Evolutionary conservation across 2,329 filamentous ascomycete species (phyloP).

Genomic region (Alternaria arbusti): DNA sequence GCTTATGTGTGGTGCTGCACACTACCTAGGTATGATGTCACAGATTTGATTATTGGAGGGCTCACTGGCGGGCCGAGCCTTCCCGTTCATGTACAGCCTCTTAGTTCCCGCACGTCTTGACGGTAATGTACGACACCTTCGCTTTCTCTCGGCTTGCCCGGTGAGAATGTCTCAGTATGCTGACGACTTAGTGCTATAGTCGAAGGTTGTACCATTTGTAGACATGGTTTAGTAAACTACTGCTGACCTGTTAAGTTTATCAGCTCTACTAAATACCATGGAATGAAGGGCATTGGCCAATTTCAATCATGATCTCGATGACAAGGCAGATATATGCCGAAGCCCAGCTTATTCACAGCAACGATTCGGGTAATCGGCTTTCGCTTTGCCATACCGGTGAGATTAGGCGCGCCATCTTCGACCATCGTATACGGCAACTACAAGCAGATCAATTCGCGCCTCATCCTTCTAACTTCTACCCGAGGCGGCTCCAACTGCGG

Average conservation of each 20-base stretch:
- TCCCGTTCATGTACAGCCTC: background rate
- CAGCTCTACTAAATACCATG: background rate
- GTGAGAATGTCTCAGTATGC: background rate
- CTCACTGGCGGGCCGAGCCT: background rate
- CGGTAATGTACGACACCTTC: background rate
- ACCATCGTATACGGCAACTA: background rate
- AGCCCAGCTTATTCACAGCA: background rate
- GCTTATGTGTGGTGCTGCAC: background rate
- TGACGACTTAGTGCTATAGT: background rate
- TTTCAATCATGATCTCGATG: background rate
- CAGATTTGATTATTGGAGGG: background rate
- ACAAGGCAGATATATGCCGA: background rate
- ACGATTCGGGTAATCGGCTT: background rate
- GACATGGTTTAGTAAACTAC: background rate
- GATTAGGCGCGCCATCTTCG: background rate
- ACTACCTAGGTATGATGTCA: background rate
- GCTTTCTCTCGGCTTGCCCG: background rate
- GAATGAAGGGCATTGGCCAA: background rate
- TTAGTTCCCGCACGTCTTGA: background rate
- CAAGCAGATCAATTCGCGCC: background rate
- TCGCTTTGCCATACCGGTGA: background rate
- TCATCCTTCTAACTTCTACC: background rate
- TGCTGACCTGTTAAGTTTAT: background rate
- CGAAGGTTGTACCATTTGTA: background rate
- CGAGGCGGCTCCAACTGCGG: background rate